These are phyloP conservation scores for Eimeria acervulina DNA, from an alignment of 169 alveolate species.

Conservation along the genomic window DNA sequence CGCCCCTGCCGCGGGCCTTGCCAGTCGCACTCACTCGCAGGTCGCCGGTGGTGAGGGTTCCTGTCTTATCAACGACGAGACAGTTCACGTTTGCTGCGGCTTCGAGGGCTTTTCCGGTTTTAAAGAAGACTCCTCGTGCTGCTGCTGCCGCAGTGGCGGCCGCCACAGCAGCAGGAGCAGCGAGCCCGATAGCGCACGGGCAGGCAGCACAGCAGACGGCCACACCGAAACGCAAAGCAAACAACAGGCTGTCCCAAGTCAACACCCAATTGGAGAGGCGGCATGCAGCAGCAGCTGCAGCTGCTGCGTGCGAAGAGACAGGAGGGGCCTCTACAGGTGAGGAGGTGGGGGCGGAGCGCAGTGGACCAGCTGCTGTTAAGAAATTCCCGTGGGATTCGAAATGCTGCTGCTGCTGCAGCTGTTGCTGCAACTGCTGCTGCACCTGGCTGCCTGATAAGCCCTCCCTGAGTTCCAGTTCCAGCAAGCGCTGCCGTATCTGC, in stretches of 20 bases:
- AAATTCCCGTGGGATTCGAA: background rate
- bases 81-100: slow-evolving; percentile 57
- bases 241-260: slow-evolving; percentile 78
- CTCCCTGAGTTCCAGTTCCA: slow-evolving; percentile 44
- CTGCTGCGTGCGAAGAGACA: background rate
- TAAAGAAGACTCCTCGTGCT: slow-evolving; percentile 66
- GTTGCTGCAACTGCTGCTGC: slow-evolving; percentile 47
- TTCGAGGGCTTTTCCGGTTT: slow-evolving; percentile 80
- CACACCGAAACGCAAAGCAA: slow-evolving; percentile 89
- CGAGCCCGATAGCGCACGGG: slow-evolving; percentile 92
- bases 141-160: slow-evolving; percentile 85
- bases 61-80: slow-evolving; percentile 84
- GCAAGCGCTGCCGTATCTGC: slow-evolving; percentile 59
- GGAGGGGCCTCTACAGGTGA: slow-evolving; percentile 11
- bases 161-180: slow-evolving; percentile 85
- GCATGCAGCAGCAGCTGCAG: slow-evolving; percentile 71
- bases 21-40: slow-evolving; percentile 85
- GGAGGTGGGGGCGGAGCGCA: background rate
- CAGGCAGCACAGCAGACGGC: slow-evolving; percentile 91
- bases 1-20: background rate
- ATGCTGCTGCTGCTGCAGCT: slow-evolving; percentile 31
- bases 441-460: slow-evolving; percentile 12
- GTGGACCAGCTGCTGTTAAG: slow-evolving; percentile 1
- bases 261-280: slow-evolving; percentile 53
- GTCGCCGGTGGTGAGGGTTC: slow-evolving; percentile 85